Evolutionary conservation across 257 asterid genomes (phyloP).

Genomic region (Nyctanthes arbortristis): DNA sequence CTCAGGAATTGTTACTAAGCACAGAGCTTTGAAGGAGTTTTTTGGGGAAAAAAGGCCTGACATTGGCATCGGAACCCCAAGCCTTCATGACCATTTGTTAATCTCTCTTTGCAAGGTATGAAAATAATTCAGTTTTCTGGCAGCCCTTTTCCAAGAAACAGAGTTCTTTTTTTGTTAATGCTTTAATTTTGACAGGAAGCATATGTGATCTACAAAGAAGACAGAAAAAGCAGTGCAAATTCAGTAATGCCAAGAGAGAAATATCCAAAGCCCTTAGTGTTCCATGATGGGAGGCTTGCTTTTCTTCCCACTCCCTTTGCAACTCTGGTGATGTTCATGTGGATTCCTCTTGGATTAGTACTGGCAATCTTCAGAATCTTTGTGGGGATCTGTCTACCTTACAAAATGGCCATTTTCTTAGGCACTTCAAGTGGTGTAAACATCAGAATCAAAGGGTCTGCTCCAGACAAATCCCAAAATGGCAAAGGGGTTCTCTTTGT

Average conservation of each 20-base stretch:
- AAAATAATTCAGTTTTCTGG: neutral
- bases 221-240: slow-evolving; percentile 25
- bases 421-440: slow-evolving; percentile 51
- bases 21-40: slow-evolving; percentile 59
- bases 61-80: slow-evolving; percentile 64
- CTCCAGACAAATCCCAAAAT: slow-evolving; percentile 25
- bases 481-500: slow-evolving; percentile 69
- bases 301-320: slow-evolving; percentile 82
- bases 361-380: slow-evolving; percentile 56
- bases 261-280: slow-evolving; percentile 82
- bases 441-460: slow-evolving; percentile 38
- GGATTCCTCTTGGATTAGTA: slow-evolving; percentile 74
- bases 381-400: slow-evolving; percentile 59
- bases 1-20: slow-evolving; percentile 61
- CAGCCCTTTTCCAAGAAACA: too few species aligned
- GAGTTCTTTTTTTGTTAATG: neutral
- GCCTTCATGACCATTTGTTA: slow-evolving; percentile 50
- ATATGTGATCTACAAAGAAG: slow-evolving; percentile 57
- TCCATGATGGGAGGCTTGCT: slow-evolving; percentile 91
- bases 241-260: slow-evolving; percentile 50
- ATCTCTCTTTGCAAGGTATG: slow-evolving; percentile 83
- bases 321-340: slow-evolving; percentile 63
- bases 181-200: slow-evolving; percentile 57
- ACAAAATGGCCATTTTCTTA: slow-evolving; percentile 39
- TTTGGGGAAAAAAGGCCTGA: slow-evolving; percentile 61